Conservation (phyloP, 495 filamentous ascomycete genomes). For the Cladorrhinum samala region DNA sequence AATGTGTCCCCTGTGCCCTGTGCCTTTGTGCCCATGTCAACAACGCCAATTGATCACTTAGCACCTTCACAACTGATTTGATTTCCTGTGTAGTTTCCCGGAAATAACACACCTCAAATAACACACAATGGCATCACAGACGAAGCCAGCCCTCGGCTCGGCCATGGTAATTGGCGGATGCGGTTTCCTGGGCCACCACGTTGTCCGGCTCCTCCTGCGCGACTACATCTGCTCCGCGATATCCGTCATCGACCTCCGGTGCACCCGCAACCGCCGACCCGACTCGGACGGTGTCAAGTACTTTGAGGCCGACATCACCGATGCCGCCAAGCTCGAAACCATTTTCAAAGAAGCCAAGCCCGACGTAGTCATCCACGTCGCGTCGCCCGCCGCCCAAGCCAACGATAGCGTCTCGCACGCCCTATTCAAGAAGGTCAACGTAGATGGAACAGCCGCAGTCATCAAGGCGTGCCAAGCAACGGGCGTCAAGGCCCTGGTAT, state of each 20-base stretch:
- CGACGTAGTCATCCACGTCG: constrained; percentile 92
- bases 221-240: constrained; percentile 54
- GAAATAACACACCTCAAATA: not conserved
- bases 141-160: constrained; percentile 43
- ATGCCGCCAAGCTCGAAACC: constrained; percentile 52
- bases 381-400: constrained; percentile 58
- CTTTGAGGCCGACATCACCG: constrained; percentile 82
- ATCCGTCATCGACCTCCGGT: constrained; percentile 81
- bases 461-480: constrained; percentile 67
- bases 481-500: constrained; percentile 86
- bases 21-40: not conserved
- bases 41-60: not conserved
- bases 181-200: constrained; percentile 65
- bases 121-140: constrained; percentile 29
- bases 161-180: constrained; percentile 65
- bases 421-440: constrained; percentile 80
- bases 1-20: not conserved
- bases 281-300: constrained; percentile 65
- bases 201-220: constrained; percentile 54
- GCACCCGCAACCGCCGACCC: constrained; percentile 65
- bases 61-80: not conserved
- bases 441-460: constrained; percentile 76
- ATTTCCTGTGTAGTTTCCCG: not conserved
- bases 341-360: constrained; percentile 68
- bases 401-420: constrained; percentile 45